Base-by-base conservation (phyloP, 139 green algal species). In the Chlorella vulgaris region DNA sequence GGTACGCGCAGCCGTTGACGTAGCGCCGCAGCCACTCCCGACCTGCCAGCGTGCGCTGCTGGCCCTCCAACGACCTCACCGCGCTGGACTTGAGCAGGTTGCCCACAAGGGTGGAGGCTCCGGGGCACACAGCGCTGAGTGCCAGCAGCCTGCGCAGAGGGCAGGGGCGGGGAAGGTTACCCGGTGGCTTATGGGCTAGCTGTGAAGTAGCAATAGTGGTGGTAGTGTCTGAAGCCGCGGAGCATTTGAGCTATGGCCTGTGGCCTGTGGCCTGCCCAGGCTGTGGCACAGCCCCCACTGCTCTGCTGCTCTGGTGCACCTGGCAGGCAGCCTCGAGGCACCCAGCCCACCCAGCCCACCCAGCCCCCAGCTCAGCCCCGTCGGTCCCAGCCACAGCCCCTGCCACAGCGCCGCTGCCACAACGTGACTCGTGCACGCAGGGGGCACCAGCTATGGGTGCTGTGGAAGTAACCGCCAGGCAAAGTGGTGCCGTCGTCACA, bases 21-120 rank as follows among this genome's bases (percentile, higher is more conserved):
- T 96, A 97, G 63, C 86, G 73, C 1, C 91, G 85, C 85, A 96
- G 89, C 93, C 93, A 97, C 47, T 84, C 35, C 1, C 91, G 80
- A 24, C 88, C 91, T 2, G 89, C 90, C 39, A 94, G 74, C 6
- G 81, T 86, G 50, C 36, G 38, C 35, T 83, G 40, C 39, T 79
- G 67, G 29, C 58, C 58, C 51, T 90, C 81, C 21, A 62, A 42
- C 28, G 87, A 65, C 0, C 60, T 63, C 53, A 93, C 79, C 10
- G 61, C 55, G 3, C 78, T 85, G 24, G 68, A 70, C 42, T 88
- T 86, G 58, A 96, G 74, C 66, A 97, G 86, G 78, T 96, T 96
- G 39, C 87, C 89, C 3, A 97, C 88, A 35, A 97, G 88, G 28
- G 92, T 94, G 50, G 88, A 92, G 19, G 93, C 93, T 1, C 93